These are phyloP conservation scores for Planoprotostelium fungivorum DNA, from an alignment of 78 protist genomes.

Conservation along the genomic window DNA sequence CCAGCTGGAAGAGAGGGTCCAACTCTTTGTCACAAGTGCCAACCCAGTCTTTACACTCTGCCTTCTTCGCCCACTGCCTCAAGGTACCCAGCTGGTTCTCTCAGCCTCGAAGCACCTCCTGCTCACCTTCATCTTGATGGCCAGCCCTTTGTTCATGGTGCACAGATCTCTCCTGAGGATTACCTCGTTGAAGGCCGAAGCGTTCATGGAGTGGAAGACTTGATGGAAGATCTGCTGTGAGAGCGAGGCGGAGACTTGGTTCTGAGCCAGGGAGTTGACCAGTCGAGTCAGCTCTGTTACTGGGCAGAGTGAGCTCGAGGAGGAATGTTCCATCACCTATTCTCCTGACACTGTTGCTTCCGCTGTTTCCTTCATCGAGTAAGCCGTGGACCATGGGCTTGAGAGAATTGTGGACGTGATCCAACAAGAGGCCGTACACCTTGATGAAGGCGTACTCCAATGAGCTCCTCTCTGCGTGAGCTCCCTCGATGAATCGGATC, in stretches of 20 bases:
- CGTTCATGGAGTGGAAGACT: constrained; percentile 34
- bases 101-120: no score
- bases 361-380: not conserved
- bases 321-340: no score
- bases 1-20: not conserved
- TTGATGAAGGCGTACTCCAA: not conserved
- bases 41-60: not conserved
- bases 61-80: not conserved
- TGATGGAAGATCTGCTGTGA: constrained; percentile 50
- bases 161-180: constrained; percentile 24
- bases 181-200: constrained; percentile 9
- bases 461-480: not conserved
- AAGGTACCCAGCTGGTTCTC: no score
- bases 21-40: not conserved
- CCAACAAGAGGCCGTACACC: not conserved
- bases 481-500: not conserved
- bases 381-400: not conserved
- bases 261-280: not conserved
- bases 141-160: constrained; percentile 27
- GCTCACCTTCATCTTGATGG: constrained; percentile 11
- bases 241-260: not conserved
- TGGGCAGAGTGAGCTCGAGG: no score
- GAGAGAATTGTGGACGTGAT: not conserved
- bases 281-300: not conserved
- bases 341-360: not conserved